A percentile compares a stretch with the other conserved stretches of the same genome.
phyloP scores from a whole-genome alignment of 2,329 filamentous ascomycete species.

The Orbilia quercus region DNA sequence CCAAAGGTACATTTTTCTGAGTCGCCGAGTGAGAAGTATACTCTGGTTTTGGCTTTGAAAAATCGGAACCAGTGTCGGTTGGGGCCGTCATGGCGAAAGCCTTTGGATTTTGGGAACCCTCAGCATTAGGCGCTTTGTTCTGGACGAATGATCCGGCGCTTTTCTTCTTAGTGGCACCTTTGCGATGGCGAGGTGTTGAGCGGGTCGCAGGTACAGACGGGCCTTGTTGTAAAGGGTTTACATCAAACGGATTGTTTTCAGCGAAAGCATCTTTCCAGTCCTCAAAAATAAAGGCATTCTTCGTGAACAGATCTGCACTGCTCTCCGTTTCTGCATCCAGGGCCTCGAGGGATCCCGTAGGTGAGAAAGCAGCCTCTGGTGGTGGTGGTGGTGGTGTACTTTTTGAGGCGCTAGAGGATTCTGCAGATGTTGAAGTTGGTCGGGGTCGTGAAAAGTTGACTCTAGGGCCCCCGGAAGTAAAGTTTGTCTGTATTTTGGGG shows the following conservation, averaged over 20 bases:
- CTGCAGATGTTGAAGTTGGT: slow-evolving; percentile 35
- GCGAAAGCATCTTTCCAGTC: slow-evolving; percentile 52
- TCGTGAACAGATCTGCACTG: slow-evolving; percentile 6
- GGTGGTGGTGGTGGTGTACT: background rate
- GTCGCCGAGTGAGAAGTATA: background rate
- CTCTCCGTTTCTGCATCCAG: background rate
- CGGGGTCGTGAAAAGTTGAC: slow-evolving; percentile 52
- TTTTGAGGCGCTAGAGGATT: slow-evolving; percentile 4
- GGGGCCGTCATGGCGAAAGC: slow-evolving; percentile 1
- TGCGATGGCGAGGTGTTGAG: slow-evolving; percentile 46
- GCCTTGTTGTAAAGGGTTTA: slow-evolving; percentile 29
- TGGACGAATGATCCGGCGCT: slow-evolving; percentile 20
- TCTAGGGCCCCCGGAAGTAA: slow-evolving; percentile 7
- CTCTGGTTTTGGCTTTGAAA: background rate
- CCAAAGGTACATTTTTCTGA: slow-evolving; percentile 16
- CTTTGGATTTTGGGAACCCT: slow-evolving; percentile 3
- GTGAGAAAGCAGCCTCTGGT: background rate
- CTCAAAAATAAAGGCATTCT: slow-evolving; percentile 46
- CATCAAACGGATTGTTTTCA: slow-evolving; percentile 48
- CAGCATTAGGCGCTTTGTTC: slow-evolving; percentile 3
- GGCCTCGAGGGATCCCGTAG: slow-evolving; percentile 2
- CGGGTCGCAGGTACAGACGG: slow-evolving; percentile 15
- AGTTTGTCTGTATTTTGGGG: slow-evolving; percentile 51
- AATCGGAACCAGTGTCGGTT: slow-evolving; percentile 6
- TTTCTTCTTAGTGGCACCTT: slow-evolving; percentile 35